Percentiles rank a stretch among this genome's conserved stretches.
Evolutionary conservation across 2,329 filamentous ascomycete genomes (phyloP).

Genomic region (Ascochyta lentis): DNA sequence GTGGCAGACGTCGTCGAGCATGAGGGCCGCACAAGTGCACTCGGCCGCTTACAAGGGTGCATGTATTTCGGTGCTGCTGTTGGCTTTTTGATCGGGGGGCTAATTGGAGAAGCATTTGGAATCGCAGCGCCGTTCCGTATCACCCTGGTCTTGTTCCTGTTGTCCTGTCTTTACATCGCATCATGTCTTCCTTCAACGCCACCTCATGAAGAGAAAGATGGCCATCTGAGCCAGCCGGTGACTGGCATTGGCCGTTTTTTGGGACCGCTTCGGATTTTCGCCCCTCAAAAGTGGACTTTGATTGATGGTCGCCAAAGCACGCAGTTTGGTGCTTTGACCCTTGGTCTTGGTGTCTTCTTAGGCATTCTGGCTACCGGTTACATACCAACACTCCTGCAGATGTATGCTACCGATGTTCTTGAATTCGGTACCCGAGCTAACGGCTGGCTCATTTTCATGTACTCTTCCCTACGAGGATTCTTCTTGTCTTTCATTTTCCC

Average conservation of each 20-base stretch:
- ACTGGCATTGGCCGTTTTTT: slow-evolving; percentile 63
- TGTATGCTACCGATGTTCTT: slow-evolving; percentile 56
- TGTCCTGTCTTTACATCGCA: slow-evolving; percentile 51
- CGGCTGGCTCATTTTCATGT: slow-evolving; percentile 54
- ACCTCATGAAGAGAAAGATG: slow-evolving; percentile 30
- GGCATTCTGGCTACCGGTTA: slow-evolving; percentile 74
- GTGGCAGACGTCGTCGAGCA: slow-evolving; percentile 70
- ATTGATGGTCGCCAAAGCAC: slow-evolving; percentile 58
- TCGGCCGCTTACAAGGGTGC: slow-evolving; percentile 70
- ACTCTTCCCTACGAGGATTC: slow-evolving; percentile 53
- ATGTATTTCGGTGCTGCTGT: slow-evolving; percentile 71
- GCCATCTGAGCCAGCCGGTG: slow-evolving; percentile 22
- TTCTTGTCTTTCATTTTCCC: slow-evolving; percentile 56
- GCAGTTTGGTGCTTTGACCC: slow-evolving; percentile 68
- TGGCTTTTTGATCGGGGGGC: slow-evolving; percentile 69
- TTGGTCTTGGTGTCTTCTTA: slow-evolving; percentile 70
- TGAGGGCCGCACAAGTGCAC: slow-evolving; percentile 65
- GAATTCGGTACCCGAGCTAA: slow-evolving; percentile 55
- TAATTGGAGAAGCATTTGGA: slow-evolving; percentile 68
- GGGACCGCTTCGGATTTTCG: slow-evolving; percentile 67
- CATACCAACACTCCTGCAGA: slow-evolving; percentile 64
- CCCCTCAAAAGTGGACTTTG: slow-evolving; percentile 63
- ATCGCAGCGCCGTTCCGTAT: slow-evolving; percentile 70
- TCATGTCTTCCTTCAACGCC: slow-evolving; percentile 59
- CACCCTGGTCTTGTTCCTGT: slow-evolving; percentile 63